phyloP scores from a whole-genome alignment of 2,329 filamentous ascomycete species.

The Sphaerulina vaccinii region DNA sequence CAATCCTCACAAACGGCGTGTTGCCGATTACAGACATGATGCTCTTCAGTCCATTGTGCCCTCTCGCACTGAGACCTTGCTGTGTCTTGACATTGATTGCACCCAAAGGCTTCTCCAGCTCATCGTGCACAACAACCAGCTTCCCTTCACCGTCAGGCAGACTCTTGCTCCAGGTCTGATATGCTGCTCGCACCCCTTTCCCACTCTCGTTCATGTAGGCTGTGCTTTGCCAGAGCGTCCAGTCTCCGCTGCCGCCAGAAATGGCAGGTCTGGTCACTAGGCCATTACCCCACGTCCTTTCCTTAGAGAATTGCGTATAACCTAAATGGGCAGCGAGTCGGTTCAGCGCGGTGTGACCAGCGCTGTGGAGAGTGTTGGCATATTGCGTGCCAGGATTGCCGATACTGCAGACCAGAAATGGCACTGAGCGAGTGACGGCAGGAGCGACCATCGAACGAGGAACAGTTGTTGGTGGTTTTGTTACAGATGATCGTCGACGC shows the following conservation, averaged over 20 bases:
- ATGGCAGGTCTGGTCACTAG: constrained; percentile 49
- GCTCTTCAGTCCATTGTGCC: constrained; percentile 50
- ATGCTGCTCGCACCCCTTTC: constrained; percentile 64
- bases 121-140: constrained; percentile 83
- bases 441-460: constrained; percentile 20
- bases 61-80: constrained; percentile 53
- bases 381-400: constrained; percentile 76
- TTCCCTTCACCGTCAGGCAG: constrained; percentile 41
- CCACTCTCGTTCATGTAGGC: constrained; percentile 85
- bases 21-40: constrained; percentile 69
- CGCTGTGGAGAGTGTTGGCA: constrained; percentile 77
- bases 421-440: constrained; percentile 33
- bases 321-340: constrained; percentile 55
- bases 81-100: constrained; percentile 57
- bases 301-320: constrained; percentile 38
- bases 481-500: constrained; percentile 16
- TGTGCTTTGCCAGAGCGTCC: constrained; percentile 71
- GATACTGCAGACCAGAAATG: constrained; percentile 78
- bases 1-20: constrained; percentile 71
- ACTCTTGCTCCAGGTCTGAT: constrained; percentile 51
- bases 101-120: constrained; percentile 73
- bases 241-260: constrained; percentile 39
- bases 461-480: constrained; percentile 6
- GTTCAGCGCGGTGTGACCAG: constrained; percentile 75
- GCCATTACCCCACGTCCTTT: constrained; percentile 48